phyloP scores from a whole-genome alignment of 169 alveolate species.

The Eimeria maxima region DNA sequence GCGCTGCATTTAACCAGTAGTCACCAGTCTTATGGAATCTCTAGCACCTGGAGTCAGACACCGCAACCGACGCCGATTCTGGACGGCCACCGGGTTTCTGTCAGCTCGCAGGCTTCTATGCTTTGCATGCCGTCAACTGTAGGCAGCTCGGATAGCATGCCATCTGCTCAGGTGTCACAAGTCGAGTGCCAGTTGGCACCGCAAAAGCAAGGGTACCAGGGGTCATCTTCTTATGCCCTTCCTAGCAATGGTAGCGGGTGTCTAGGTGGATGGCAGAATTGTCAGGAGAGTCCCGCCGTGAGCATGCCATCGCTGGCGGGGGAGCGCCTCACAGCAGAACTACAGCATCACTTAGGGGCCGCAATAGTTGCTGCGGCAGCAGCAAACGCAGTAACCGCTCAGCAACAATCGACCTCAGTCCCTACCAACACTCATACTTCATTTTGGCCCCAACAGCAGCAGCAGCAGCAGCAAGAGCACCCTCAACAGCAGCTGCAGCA shows the following conservation, averaged over 20 bases:
- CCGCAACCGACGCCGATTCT: conserved; percentile 66
- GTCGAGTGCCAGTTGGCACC: neutral
- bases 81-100: conserved; percentile 62
- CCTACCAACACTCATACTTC: neutral
- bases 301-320: conserved; percentile 31
- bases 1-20: conserved; percentile 64
- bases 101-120: conserved; percentile 60
- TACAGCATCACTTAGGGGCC: conserved; percentile 52
- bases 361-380: conserved; percentile 70
- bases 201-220: conserved; percentile 36
- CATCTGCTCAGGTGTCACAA: conserved; percentile 25
- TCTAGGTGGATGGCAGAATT: neutral
- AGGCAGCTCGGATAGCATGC: conserved; percentile 23
- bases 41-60: conserved; percentile 45
- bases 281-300: neutral
- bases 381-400: conserved; percentile 23
- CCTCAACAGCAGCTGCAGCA: conserved; percentile 9
- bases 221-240: neutral
- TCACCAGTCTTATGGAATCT: neutral
- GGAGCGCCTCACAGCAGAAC: conserved; percentile 58
- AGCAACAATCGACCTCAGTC: neutral
- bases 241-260: conserved; percentile 8
- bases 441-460: conserved; percentile 51
- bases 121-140: conserved; percentile 57
- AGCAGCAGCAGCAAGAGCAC: conserved; percentile 49